A percentile compares a stretch with the other conserved stretches of the same genome.
These are phyloP conservation scores for Cyberlindnera subsufficiens DNA, from an alignment of 805 yeast species.

Conservation along the genomic window DNA sequence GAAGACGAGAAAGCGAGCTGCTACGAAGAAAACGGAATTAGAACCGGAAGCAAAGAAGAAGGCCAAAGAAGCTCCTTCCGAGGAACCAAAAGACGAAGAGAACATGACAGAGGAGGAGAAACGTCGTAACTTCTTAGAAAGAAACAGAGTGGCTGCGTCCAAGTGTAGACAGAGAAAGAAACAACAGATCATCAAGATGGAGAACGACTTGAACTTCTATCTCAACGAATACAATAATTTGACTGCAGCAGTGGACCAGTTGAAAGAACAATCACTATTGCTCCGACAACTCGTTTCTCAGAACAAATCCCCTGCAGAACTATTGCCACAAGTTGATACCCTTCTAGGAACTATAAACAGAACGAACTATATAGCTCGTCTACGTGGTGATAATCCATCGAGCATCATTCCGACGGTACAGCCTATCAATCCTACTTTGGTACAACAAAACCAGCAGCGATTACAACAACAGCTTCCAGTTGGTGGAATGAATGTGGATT, in stretches of 20 bases:
- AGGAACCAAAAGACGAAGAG: background rate
- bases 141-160: slow-evolving; percentile 92
- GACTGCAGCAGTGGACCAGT: slow-evolving; percentile 47
- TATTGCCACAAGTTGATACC: slow-evolving; percentile 37
- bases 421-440: slow-evolving; percentile 23
- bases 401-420: slow-evolving; percentile 23
- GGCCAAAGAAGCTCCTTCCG: background rate
- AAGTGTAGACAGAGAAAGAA: slow-evolving; percentile 94
- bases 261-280: slow-evolving; percentile 51
- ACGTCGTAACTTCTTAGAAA: slow-evolving; percentile 70
- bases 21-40: background rate
- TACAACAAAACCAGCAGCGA: slow-evolving; percentile 15
- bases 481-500: background rate
- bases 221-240: slow-evolving; percentile 65
- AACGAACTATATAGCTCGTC: slow-evolving; percentile 21
- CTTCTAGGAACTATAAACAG: slow-evolving; percentile 14
- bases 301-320: slow-evolving; percentile 26
- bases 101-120: slow-evolving; percentile 64
- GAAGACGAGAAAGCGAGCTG: background rate
- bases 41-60: background rate
- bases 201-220: slow-evolving; percentile 67
- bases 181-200: slow-evolving; percentile 78
- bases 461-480: background rate
- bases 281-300: slow-evolving; percentile 39
- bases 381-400: slow-evolving; percentile 23